These are phyloP conservation scores for Escovopsis sp. DNA, from an alignment of 2,329 filamentous ascomycete genomes.

Conservation along the genomic window DNA sequence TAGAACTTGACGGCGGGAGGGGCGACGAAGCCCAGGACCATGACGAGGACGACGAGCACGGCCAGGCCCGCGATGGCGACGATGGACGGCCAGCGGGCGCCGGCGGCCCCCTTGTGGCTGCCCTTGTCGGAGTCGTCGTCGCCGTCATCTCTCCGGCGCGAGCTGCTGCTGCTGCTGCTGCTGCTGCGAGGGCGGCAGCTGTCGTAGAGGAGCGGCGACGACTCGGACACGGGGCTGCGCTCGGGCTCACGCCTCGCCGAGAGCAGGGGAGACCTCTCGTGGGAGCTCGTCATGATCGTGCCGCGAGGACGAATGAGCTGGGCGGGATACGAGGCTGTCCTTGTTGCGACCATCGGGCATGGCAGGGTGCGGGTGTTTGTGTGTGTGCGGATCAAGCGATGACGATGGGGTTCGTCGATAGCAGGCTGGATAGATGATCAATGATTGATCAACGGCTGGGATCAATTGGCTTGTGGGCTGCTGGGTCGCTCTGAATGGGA, in stretches of 20 bases:
- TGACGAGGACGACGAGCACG: constrained; percentile 48
- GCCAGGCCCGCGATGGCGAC: constrained; percentile 57
- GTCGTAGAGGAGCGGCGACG: constrained; percentile 36
- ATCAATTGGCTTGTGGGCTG: too few relatives aligned
- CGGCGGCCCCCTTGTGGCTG: constrained; percentile 12
- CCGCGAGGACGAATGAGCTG: background rate
- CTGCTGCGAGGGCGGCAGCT: constrained; percentile 3
- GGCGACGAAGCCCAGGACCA: constrained; percentile 66
- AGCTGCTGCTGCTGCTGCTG: background rate
- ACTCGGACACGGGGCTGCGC: constrained; percentile 22
- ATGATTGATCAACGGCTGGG: too few relatives aligned
- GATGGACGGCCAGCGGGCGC: constrained; percentile 56
- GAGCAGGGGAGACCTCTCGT: constrained; percentile 31
- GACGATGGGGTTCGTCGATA: too few relatives aligned
- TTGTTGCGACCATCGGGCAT: background rate
- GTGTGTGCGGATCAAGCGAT: too few relatives aligned
- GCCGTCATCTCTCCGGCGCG: constrained; percentile 13
- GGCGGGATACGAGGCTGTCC: background rate
- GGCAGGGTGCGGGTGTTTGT: background rate
- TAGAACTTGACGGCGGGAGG: constrained; percentile 75
- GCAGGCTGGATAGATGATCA: too few relatives aligned
- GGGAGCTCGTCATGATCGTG: background rate
- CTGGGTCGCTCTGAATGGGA: too few relatives aligned
- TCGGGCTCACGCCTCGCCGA: constrained; percentile 17
- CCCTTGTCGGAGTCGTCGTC: constrained; percentile 14